Base-by-base conservation (phyloP, 768 basidiomycete genomes). In the Leccinum subgranulosum region DNA sequence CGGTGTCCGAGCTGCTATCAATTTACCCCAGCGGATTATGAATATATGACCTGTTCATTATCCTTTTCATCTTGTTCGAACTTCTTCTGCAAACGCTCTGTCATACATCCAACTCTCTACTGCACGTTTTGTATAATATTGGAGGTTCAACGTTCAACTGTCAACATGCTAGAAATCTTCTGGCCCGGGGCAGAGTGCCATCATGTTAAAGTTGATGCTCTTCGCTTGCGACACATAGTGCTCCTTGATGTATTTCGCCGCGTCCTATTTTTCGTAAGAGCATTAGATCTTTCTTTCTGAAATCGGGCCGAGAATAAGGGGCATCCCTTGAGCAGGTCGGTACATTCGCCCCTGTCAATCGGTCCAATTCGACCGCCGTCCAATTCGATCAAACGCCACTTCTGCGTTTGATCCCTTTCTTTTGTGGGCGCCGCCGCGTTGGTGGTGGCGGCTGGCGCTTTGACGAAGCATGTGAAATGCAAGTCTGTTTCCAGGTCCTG, bases 401-500 rank as follows among this genome's bases (percentile, higher is more conserved):
- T 66, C 63, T 59, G 72, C 60, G 10, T 65, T 62, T 31, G 15
- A 57, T 19, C 69, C 54, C 45, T 60, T 43, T 36, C 36, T 17
- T 21, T 43, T 43, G 41, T 4, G 36, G 36, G 36, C 7, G 7
- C 36, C 25, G 25, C 25, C 41, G 19, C 41, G 19, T 43, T 21
- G 39, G 39, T n/a, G 39, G n/a, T 39, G 17, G 75, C 68, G 31
- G 73, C 76, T 1, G 85, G 84, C 0, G 89, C 90, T 57, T 80
- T 79, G 33, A 97, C 83, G 64, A 97, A 98, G 64, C 87, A 86
- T 1, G 90, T 90, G 62, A 95, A 98, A 73, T 97, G 95, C 8
- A 92, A 76, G 64, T 90, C 80, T 0, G 88, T 89, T 39, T 91
- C 77, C 9, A 86, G 76, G 62, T 90, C 78, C 1, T 75, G 71